Percentiles rank a stretch among this genome's conserved stretches.
phyloP scores from a whole-genome alignment of 1,139 yeast species.

The Candida tetrigidarum region DNA sequence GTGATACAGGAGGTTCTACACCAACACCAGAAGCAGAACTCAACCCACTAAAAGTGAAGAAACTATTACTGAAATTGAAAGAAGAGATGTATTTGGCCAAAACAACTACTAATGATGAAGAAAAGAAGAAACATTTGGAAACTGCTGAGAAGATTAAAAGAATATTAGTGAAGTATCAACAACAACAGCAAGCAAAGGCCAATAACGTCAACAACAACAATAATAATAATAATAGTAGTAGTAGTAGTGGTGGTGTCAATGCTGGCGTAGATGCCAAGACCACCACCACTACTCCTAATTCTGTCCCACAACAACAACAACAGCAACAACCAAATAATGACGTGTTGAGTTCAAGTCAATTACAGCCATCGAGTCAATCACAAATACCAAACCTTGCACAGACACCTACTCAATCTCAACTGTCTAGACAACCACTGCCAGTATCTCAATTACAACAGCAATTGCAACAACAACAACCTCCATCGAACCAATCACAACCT shows the following conservation, averaged over 20 bases:
- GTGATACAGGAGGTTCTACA: constrained; percentile 7
- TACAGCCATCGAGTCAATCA: constrained; percentile 5
- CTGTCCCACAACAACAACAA: too few relatives aligned
- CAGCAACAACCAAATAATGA: not conserved
- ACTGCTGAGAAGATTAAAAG: constrained; percentile 71
- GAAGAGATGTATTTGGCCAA: constrained; percentile 68
- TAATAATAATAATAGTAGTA: constrained; percentile 8
- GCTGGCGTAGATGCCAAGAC: not conserved
- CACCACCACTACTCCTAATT: constrained; percentile 4
- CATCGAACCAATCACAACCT: constrained; percentile 7
- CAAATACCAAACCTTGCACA: constrained; percentile 3
- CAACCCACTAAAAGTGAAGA: constrained; percentile 18
- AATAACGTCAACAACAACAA: constrained; percentile 25
- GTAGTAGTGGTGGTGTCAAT: too few relatives aligned
- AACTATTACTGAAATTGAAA: constrained; percentile 38
- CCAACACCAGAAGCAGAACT: constrained; percentile 20
- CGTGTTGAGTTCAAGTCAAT: not conserved
- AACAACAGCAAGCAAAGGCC: constrained; percentile 34
- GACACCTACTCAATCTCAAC: not conserved
- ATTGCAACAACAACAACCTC: too few relatives aligned
- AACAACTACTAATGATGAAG: constrained; percentile 51
- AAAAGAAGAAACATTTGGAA: constrained; percentile 68
- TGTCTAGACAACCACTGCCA: constrained; percentile 1
- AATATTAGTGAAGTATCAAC: constrained; percentile 46
- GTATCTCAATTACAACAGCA: not conserved